Conservation (phyloP, 192 early-diverging fungal species). For the Podila horticola region DNA sequence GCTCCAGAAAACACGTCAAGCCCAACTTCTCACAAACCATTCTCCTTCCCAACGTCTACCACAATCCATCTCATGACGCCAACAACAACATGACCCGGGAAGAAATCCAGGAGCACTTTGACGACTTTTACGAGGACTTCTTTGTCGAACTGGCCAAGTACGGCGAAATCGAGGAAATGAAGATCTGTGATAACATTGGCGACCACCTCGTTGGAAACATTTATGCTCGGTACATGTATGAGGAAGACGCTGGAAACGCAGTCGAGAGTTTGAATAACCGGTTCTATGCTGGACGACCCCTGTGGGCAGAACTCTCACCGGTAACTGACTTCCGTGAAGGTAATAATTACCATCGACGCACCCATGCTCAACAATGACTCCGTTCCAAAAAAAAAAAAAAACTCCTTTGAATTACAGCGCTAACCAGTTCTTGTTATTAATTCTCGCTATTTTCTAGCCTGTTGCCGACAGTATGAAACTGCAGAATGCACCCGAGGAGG, state of each 20-base stretch:
- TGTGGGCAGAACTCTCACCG: conserved; percentile 97
- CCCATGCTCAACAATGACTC: too few relatives aligned
- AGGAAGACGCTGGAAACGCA: conserved; percentile 94
- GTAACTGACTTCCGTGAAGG: conserved; percentile 96
- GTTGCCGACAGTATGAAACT: conserved; percentile 96
- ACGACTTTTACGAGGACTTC: conserved; percentile 96
- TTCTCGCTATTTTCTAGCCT: conserved; percentile 60
- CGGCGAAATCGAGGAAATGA: conserved; percentile 97
- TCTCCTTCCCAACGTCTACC: conserved; percentile 94
- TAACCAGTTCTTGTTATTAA: neutral
- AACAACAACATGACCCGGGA: conserved; percentile 70
- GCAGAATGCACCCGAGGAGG: conserved; percentile 95
- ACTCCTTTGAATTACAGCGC: too few relatives aligned
- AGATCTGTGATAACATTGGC: conserved; percentile 98
- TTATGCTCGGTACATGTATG: conserved; percentile 89
- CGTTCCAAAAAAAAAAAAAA: too few relatives aligned
- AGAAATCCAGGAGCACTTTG: conserved; percentile 90
- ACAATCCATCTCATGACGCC: conserved; percentile 85
- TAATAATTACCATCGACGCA: conserved; percentile 2
- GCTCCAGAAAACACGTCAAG: conserved; percentile 96
- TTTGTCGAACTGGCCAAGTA: conserved; percentile 96
- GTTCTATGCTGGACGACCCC: conserved; percentile 92
- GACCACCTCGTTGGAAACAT: conserved; percentile 99
- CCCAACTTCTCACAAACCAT: conserved; percentile 97
- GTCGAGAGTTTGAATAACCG: conserved; percentile 93